Base-by-base conservation (phyloP, 768 basidiomycete genomes). In the Mycena amicta region DNA sequence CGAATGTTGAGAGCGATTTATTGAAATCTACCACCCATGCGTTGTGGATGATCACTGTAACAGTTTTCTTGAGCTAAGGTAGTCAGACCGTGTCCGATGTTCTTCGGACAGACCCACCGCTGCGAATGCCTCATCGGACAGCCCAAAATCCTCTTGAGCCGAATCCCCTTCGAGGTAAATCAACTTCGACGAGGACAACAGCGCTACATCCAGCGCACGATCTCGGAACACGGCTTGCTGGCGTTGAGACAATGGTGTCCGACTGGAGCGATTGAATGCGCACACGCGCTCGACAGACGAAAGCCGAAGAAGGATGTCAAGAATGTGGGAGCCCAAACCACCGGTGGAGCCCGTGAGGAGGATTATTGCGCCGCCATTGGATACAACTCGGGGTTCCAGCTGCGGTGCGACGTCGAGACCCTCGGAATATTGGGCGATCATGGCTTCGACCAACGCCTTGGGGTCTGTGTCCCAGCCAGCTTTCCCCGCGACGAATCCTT, bases 11-110 rank as follows among this genome's bases (percentile, higher is more conserved):
- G 30, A 84, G 67, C 11, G 75, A 72, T 1, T 83, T 72, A 55
- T 81, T 81, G 68, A 85, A 76, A 56, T 75, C 69, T 23, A 76
- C 67, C n/a, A 67, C 70, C 80, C 80, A 81, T 2, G 79, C 78
- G 3, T 70, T 76, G 51, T 80, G 78, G 22, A 79, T 73, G 47
- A 80, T 68, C 23, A 74, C 29, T 2, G 73, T 73, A 25, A 78
- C 66, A 0, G 73, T 72, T 2, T 59, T 56, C 1, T 64, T 66
- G 2, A 80, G 65, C 78, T 79, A 26, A 3, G 22, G 39, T 28
- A 74, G 55, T 6, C 60, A 60, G 2, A 66, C 61, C 27, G 60
- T 8, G 33, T 8, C 18, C 18, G 33, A 37, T 8, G 60, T 39
- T 5, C 4, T 2, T 47, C 20, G 41, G 22, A 55, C 26, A 37